Percentiles rank a stretch among this genome's conserved stretches.
Evolutionary conservation across 345 rosid genomes (phyloP).

Genomic region (Reutealis trisperma): DNA sequence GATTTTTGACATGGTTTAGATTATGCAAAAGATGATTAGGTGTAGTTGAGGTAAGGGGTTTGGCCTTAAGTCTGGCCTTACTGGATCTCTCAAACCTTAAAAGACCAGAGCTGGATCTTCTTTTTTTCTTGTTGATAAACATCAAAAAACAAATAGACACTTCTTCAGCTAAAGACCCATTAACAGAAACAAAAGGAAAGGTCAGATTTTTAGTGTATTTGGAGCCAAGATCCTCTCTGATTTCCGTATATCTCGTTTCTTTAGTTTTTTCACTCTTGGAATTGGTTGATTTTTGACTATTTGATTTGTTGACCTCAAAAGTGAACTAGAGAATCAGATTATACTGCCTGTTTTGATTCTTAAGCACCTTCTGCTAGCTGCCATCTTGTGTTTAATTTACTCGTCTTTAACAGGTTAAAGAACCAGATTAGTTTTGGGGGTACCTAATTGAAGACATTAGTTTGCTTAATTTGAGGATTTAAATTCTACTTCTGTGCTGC

Average conservation of each 20-base stretch:
- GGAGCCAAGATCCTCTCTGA: neutral
- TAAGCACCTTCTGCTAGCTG: neutral
- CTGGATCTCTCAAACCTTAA: conserved; percentile 11
- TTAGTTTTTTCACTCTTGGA: neutral
- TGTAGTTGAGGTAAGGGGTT: neutral
- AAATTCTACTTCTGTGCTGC: neutral
- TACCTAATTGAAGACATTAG: neutral
- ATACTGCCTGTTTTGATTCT: neutral
- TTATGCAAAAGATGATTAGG: neutral
- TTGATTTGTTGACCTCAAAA: neutral
- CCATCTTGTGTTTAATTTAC: neutral
- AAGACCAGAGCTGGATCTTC: conserved; percentile 1
- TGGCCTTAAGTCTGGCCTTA: neutral
- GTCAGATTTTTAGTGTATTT: conserved; percentile 7
- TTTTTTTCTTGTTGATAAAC: neutral
- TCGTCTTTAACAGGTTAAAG: neutral
- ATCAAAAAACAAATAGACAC: conserved; percentile 4
- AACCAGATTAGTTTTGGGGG: neutral
- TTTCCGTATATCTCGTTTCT: neutral
- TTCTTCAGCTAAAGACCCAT: neutral
- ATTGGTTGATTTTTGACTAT: neutral
- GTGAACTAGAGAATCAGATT: neutral
- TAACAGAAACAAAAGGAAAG: neutral
- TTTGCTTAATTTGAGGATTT: neutral
- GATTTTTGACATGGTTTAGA: neutral